phyloP scores from a whole-genome alignment of 2,329 filamentous ascomycete genomes.

The Fusarium napiforme region DNA sequence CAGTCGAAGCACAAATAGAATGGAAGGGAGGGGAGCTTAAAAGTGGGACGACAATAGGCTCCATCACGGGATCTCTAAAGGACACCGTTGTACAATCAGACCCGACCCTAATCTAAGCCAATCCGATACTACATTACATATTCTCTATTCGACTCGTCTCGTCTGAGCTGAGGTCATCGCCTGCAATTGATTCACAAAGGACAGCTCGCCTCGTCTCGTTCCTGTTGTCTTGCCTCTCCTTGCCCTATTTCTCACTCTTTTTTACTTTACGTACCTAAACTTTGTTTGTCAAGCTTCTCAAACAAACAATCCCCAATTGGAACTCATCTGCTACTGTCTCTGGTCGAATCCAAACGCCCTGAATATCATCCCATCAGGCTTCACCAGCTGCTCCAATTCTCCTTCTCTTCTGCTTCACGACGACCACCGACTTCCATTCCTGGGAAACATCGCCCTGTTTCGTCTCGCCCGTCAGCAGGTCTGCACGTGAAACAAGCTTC shows the following conservation, averaged over 20 bases:
- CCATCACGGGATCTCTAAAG: slow-evolving; percentile 53
- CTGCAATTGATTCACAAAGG: slow-evolving; percentile 45
- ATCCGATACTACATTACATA: neutral
- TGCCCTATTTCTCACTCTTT: slow-evolving; percentile 31
- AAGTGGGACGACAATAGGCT: slow-evolving; percentile 44
- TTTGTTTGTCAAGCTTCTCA: slow-evolving; percentile 28
- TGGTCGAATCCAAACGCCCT: slow-evolving; percentile 20
- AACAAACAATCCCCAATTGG: slow-evolving; percentile 10
- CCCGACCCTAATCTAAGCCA: slow-evolving; percentile 11
- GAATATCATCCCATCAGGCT: slow-evolving; percentile 17
- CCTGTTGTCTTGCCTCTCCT: slow-evolving; percentile 35
- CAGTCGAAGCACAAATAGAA: slow-evolving; percentile 10
- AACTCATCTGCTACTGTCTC: slow-evolving; percentile 4
- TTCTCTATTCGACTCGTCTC: slow-evolving; percentile 25
- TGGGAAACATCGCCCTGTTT: slow-evolving; percentile 15
- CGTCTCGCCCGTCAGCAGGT: slow-evolving; percentile 42
- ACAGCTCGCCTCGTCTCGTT: slow-evolving; percentile 39
- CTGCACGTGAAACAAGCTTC: slow-evolving; percentile 39
- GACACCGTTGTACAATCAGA: slow-evolving; percentile 51
- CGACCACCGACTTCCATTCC: neutral
- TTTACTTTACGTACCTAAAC: slow-evolving; percentile 7
- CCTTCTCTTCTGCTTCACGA: slow-evolving; percentile 5
- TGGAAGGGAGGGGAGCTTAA: slow-evolving; percentile 32
- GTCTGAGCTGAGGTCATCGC: slow-evolving; percentile 46
- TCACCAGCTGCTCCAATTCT: slow-evolving; percentile 12